Evolutionary conservation across 208 protist genomes (phyloP), one percentile per base, ranked within the genome.

Genomic region (Spongospora subterranea): DNA sequence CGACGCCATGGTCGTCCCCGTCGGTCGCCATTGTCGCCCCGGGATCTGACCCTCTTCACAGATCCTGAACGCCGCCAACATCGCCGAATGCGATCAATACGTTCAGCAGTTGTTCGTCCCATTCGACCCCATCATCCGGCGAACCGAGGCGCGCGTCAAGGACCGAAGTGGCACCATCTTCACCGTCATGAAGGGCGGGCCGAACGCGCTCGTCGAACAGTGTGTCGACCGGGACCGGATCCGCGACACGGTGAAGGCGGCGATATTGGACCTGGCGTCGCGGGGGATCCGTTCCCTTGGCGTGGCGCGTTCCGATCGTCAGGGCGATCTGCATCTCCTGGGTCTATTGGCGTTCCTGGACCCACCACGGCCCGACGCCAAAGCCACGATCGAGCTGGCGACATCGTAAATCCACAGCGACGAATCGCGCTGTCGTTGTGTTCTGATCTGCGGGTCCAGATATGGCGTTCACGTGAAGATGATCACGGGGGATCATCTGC

Each of bases 401-500:
- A 92, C n/a, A n/a, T n/a, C n/a, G n/a, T n/a, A n/a, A n/a, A n/a
- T n/a, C n/a, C n/a, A n/a, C n/a, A n/a, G n/a, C n/a, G n/a, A n/a
- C n/a, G n/a, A n/a, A n/a, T n/a, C n/a, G n/a, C n/a, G n/a, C n/a
- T n/a, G n/a, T n/a, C n/a, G n/a, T n/a, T n/a, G n/a, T n/a, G n/a
- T n/a, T n/a, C n/a, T n/a, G n/a, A n/a, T n/a, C n/a, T n/a, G n/a
- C n/a, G n/a, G n/a, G n/a, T n/a, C 76, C 29, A n/a, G 60, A 13
- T 35, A 89, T 29, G 89, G 54, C 17, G 43, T 93, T 6, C 17
- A 45, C 20, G 90, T 93, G 39, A 93, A 93, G 90, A 92, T 93
- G 92, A 93, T 93, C 60, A 93, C 92, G n/a, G 92, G 92, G 35
- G 92, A 93, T 66, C 92, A 93, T 41, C 46, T 66, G 11, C 45